Base-by-base conservation (phyloP, 164 flowering plant species). In the Santalum album region DNA sequence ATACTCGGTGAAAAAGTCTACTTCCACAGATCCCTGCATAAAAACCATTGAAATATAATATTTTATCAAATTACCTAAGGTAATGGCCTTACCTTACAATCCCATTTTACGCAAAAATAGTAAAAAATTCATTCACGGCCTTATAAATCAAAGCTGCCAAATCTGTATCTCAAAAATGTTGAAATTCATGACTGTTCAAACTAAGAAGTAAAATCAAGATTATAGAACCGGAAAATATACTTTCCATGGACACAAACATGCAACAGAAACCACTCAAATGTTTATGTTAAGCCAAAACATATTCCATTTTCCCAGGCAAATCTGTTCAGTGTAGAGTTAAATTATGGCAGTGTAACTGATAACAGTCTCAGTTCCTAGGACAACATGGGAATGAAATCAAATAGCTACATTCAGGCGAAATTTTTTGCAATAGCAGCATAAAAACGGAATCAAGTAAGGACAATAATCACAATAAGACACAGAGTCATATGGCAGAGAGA, bases 1-100 rank as follows among this genome's bases (percentile, higher is more conserved):
- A 76, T 91, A 91, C 61, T 91, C 95, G 0, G 98, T 91, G 74
- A 91, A 91, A 43, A 91, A 91, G 50, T 91, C 90, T 51, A 87
- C 80, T 45, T 91, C 96, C 9, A 53, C 82, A 48, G 92, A 61
- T 38, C 72, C 78, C 98, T 87, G 79, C 73, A 73, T 43, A 15
- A 56, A 34, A 50, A 67, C 35, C 23, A 40, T 6, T 26, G 55
- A 67, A 49, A 44, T 38, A 32, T 11, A 40, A 1, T 21, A 12
- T 49, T 40, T 27, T 7, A 5, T 36, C 25, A 49, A 38, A 47
- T 12, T 5, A 57, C 20, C 7, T 15, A 17, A 6, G 25, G 7
- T 55, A 17, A 43, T 0, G 15, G 34, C 34, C 16, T 17, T 5
- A n/a, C 6, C 1, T 10, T 42, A 4, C 21, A 6, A 17, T 18